Evolutionary conservation across 2,329 filamentous ascomycete genomes (phyloP).

Genomic region (Epichloe sibirici): DNA sequence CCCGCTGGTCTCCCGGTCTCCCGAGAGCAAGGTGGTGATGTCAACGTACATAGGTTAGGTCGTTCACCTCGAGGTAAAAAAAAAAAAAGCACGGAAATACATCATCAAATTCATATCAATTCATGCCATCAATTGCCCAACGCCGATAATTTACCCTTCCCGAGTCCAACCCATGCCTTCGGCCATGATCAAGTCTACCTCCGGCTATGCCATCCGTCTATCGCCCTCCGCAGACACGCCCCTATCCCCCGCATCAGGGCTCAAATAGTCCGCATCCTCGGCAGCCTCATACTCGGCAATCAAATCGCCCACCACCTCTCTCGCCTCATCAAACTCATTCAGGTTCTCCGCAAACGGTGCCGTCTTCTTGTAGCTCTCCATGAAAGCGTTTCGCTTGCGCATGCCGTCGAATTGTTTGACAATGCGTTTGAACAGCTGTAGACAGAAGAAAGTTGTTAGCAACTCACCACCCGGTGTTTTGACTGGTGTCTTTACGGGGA

Average conservation of each 20-base stretch:
- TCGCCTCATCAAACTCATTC: constrained; percentile 88
- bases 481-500: neutral
- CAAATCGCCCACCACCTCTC: constrained; percentile 80
- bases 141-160: too few species aligned
- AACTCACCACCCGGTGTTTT: too few species aligned
- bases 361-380: constrained; percentile 94
- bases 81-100: too few species aligned
- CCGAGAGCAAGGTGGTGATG: too few species aligned
- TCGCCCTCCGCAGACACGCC: constrained; percentile 41
- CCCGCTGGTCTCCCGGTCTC: neutral
- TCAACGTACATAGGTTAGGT: too few species aligned
- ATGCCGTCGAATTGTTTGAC: constrained; percentile 86
- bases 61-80: too few species aligned
- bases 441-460: too few species aligned
- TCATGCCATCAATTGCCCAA: too few species aligned
- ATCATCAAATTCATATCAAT: too few species aligned
- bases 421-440: constrained; percentile 79
- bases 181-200: too few species aligned
- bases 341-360: constrained; percentile 85
- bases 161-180: too few species aligned
- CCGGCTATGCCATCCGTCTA: constrained; percentile 27
- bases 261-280: constrained; percentile 81
- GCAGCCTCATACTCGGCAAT: constrained; percentile 94
- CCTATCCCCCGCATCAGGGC: constrained; percentile 50
- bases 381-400: constrained; percentile 91